Evolutionary conservation across 2,329 filamentous ascomycete genomes (phyloP), one percentile per base, ranked within the genome.

Genomic region (Dactylellina cionopaga): DNA sequence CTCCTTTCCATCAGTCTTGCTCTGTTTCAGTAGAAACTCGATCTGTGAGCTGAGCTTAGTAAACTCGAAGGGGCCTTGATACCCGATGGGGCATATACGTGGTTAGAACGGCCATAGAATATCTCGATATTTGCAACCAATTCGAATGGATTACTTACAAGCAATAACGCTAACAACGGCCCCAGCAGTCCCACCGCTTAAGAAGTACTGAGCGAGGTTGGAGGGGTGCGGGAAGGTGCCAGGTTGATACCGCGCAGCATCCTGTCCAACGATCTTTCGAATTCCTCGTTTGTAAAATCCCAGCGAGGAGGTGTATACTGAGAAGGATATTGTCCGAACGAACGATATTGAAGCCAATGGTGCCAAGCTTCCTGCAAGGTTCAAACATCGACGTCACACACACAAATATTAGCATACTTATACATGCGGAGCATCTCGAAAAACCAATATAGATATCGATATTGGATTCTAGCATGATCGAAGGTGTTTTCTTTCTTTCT

Each of bases 41-140:
- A 95, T 90, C 80, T 96, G 92, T 13, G 92, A 91, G 79, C 90
- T 93, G 69, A 95, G 84, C 80, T 96, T 96, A n/a, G 91, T 93
- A 80, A 96, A 85, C 80, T 96, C 92, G 79, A 96, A 96, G 0
- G 92, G 92, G 78, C 88, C 88, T 90, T 41, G 60, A 75, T 59
- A 74, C 73, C 69, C 63, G 70, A 58, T 17, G n/a, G n/a, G n/a
- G n/a, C n/a, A n/a, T 39, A 13, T 15, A 31, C 6, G 46, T 9
- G 9, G 11, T 24, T n/a, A 29, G 25, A 24, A 64, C 33, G 15
- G 54, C 17, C 10, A 49, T n/a, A 15, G 17, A 37, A 31, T 43
- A 15, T 52, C 33, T 41, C 3, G 7, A 29, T 60, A 39, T 29
- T n/a, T 10, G 47, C 9, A 31, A 15, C 19, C 15, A 22, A 7